phyloP scores from a whole-genome alignment of 2,329 filamentous ascomycete genomes.

The Incumbomyces lentus region DNA sequence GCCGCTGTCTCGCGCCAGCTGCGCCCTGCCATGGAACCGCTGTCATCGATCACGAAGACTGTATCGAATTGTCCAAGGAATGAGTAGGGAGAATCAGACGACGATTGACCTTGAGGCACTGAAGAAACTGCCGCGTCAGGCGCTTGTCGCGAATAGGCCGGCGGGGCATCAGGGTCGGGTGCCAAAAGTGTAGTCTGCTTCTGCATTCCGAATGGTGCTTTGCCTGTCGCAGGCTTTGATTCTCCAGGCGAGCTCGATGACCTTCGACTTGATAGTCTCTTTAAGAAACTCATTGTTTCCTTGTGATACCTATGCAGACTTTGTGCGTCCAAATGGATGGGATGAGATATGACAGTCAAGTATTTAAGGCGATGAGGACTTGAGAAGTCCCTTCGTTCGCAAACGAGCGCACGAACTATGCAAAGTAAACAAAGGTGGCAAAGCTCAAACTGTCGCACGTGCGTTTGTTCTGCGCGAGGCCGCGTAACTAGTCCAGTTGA shows the following conservation, averaged over 20 bases:
- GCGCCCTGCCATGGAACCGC: slow-evolving; percentile 69
- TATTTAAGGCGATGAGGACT: neutral
- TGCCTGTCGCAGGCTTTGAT: neutral
- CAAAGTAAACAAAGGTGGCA: too few relatives aligned
- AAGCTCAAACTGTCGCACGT: too few relatives aligned
- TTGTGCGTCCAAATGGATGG: neutral
- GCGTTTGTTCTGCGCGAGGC: too few relatives aligned
- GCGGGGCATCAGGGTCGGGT: slow-evolving; percentile 12
- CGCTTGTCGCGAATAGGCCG: slow-evolving; percentile 14
- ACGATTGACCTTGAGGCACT: slow-evolving; percentile 20
- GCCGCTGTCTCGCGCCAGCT: slow-evolving; percentile 65
- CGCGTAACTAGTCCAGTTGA: too few relatives aligned
- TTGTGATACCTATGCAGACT: neutral
- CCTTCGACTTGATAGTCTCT: slow-evolving; percentile 7
- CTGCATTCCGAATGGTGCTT: neutral
- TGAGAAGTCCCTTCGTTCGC: neutral
- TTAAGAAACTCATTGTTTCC: slow-evolving; percentile 11
- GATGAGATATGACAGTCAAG: neutral
- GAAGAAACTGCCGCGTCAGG: slow-evolving; percentile 5
- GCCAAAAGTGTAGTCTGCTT: slow-evolving; percentile 6
- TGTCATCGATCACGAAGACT: slow-evolving; percentile 84
- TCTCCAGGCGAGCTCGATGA: slow-evolving; percentile 10
- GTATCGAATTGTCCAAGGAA: slow-evolving; percentile 78
- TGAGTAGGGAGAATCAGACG: slow-evolving; percentile 55
- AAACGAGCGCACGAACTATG: too few relatives aligned